Base-by-base conservation (phyloP, 352 stramenopile genomes). In the Hyphochytrium catenoides region DNA sequence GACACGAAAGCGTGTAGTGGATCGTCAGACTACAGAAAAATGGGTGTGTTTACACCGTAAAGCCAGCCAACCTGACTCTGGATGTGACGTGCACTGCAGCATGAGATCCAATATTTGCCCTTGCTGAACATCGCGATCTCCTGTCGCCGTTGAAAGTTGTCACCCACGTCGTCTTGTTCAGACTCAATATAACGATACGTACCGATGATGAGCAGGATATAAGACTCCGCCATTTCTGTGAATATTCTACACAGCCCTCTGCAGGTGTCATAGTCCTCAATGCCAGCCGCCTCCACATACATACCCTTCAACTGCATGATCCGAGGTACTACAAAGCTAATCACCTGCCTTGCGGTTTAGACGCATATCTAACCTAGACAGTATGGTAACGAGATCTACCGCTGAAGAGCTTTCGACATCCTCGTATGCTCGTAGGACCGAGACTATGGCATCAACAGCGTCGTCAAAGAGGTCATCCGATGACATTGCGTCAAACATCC, bases 191-290 rank as follows among this genome's bases (percentile, higher is more conserved):
- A n/a, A n/a, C n/a, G n/a, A n/a, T n/a, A n/a, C n/a, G n/a, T n/a
- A n/a, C n/a, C n/a, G n/a, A n/a, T n/a, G n/a, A n/a, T n/a, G n/a
- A n/a, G n/a, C n/a, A n/a, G n/a, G n/a, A n/a, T n/a, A 48, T 82
- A 86, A 9, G 61, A 61, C 31, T 91, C 75, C 7, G 59, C 66
- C 51, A 85, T 77, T 41, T 91, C 75, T 0, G 75, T 86, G 39
- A 91, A 91, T 27, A 91, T 62, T 9, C 74, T 59, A 39, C 69
- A 82, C 3, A 91, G 52, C 0, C 67, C 69, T 8, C 74, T 34
- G 34, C 61, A 78, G 31, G 60, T 51, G 40, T 86, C 71, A 16
- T 59, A 61, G 32, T 87, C 56, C 34, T 87, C 69, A 0, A 57
- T 8, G 5, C 26, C 17, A 34, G 3, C 6, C 3, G 44, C 7